These are phyloP conservation scores for Trametes pubescens DNA, from an alignment of 1,284 basidiomycete species.

Conservation along the genomic window DNA sequence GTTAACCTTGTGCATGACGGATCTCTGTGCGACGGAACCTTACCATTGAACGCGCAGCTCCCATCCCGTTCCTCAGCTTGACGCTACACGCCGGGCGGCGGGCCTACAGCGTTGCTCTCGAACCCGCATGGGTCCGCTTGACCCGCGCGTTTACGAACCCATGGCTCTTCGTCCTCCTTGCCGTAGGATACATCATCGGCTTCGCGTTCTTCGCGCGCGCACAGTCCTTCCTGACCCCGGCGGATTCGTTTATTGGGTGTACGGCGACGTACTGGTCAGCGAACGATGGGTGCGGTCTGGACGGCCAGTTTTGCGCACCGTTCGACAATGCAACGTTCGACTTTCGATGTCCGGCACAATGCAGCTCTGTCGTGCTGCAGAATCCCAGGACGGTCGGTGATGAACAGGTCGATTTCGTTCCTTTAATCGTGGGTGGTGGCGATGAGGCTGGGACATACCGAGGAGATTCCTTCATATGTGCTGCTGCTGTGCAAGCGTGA, in stretches of 20 bases:
- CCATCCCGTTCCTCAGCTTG: slow-evolving; percentile 61
- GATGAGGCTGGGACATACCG: slow-evolving; percentile 76
- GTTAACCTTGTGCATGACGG: slow-evolving; percentile 33
- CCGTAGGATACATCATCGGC: slow-evolving; percentile 71
- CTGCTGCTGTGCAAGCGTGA: slow-evolving; percentile 85
- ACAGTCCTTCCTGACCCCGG: slow-evolving; percentile 74
- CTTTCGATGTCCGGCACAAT: slow-evolving; percentile 86
- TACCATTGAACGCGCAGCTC: slow-evolving; percentile 49
- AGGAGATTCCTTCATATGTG: slow-evolving; percentile 87
- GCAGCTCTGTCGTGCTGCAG: slow-evolving; percentile 70
- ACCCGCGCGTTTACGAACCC: slow-evolving; percentile 60
- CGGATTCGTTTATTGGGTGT: slow-evolving; percentile 69
- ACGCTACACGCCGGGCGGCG: slow-evolving; percentile 50
- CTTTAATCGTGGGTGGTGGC: slow-evolving; percentile 87
- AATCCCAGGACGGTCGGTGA: slow-evolving; percentile 83
- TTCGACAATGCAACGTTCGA: slow-evolving; percentile 70
- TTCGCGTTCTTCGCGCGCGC: slow-evolving; percentile 78
- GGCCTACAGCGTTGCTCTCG: slow-evolving; percentile 56
- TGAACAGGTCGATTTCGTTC: slow-evolving; percentile 69
- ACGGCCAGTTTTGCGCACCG: slow-evolving; percentile 74
- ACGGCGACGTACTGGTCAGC: slow-evolving; percentile 76
- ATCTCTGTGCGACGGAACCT: slow-evolving; percentile 12
- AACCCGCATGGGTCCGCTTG: slow-evolving; percentile 56
- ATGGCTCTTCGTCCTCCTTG: slow-evolving; percentile 64
- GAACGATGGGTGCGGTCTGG: slow-evolving; percentile 79